Base-by-base conservation (phyloP, 2,329 filamentous ascomycete species). In the Clonostachys solani region DNA sequence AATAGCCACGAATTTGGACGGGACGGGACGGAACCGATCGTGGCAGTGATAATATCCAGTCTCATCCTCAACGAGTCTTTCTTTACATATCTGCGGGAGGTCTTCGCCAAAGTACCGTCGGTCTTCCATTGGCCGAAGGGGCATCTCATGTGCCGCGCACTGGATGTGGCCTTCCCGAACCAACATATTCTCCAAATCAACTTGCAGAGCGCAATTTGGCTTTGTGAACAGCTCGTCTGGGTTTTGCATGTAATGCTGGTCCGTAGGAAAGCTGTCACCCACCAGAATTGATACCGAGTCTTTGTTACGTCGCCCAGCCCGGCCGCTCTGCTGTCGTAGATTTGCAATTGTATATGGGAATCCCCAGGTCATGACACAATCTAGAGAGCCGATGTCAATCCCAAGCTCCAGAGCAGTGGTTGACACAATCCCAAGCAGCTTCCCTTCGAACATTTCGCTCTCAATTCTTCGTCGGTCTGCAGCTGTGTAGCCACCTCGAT, bases 281-380 rank as follows among this genome's bases (percentile, higher is more conserved):
- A 99, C 82, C 1, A 99, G 72, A 3, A 99, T 83, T 0, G 91
- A 95, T 4, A 99, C 73, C 0, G 92, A 95, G 64, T 99, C 94
- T 60, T 89, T 95, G 61, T 96, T 96, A 50, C 92, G 80, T 49
- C 94, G 81, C 12, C 94, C 94, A 17, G 94, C 94, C 58, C 94
- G 83, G 13, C 94, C 94, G 58, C 90, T 96, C 64, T 99, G 94
- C 63, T 99, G 94, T 10, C 94, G 82, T 42, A 97, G 73, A 60
- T 97, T 97, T 34, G 94, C 87, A 50, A 99, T 96, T 0, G 90
- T 95, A 58, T 96, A 96, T 0, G 94, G 94, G 52, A 99, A 99
- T 0, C 92, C 92, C 60, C 95, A 87, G 0, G 89, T 96, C 50
- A 99, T 77, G 12, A 99, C 94, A 46, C 92, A 94, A 65, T 99